Evolutionary conservation across 495 filamentous ascomycete species (phyloP).

Genomic region (Platismatia glauca): DNA sequence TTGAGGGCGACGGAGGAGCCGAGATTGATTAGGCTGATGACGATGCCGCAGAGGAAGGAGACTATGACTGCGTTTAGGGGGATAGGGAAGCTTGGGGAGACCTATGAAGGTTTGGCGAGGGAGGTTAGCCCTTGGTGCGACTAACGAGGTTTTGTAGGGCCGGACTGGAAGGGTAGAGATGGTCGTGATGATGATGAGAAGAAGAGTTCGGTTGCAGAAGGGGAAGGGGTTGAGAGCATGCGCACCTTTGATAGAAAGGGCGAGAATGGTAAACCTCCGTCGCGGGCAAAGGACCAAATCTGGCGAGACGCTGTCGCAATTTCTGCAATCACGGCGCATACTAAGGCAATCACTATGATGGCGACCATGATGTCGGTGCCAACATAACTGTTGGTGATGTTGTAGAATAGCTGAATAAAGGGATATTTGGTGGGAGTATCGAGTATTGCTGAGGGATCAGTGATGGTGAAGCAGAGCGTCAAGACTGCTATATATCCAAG

Average conservation of each 20-base stretch:
- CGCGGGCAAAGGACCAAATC: constrained; percentile 50
- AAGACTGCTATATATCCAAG: constrained; percentile 45
- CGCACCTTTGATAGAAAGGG: constrained; percentile 18
- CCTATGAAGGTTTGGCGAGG: constrained; percentile 2
- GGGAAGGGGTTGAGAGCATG: too few relatives aligned
- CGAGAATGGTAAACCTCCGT: constrained; percentile 48
- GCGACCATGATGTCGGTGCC: constrained; percentile 43
- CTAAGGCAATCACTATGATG: constrained; percentile 42
- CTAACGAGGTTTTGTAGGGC: not conserved
- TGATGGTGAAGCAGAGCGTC: constrained; percentile 45
- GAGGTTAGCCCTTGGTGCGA: not conserved
- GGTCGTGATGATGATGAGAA: not conserved
- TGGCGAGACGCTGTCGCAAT: constrained; percentile 50
- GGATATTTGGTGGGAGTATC: constrained; percentile 37
- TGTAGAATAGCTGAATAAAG: constrained; percentile 47
- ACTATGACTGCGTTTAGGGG: constrained; percentile 44
- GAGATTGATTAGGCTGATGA: constrained; percentile 45
- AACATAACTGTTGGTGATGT: constrained; percentile 37
- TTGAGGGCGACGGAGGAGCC: constrained; percentile 48
- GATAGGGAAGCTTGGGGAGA: constrained; percentile 34
- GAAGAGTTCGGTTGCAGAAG: not conserved
- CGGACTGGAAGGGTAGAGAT: not conserved
- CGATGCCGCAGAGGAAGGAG: constrained; percentile 33
- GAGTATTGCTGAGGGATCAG: constrained; percentile 39
- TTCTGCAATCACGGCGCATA: constrained; percentile 43